Evolutionary conservation across 2,329 filamentous ascomycete species (phyloP).

Genomic region (Fusarium humuli): DNA sequence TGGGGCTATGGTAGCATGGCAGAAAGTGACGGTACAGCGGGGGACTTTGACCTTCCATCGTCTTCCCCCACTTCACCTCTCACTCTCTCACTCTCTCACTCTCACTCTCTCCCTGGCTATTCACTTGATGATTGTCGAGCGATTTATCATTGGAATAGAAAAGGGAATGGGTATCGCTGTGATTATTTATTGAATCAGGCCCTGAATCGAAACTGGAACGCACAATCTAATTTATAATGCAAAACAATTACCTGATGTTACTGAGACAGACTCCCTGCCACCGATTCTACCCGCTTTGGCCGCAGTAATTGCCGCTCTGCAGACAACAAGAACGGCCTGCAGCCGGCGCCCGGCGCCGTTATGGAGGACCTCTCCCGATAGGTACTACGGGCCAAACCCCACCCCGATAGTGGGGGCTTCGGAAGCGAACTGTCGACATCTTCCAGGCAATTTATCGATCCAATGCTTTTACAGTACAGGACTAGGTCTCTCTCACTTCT

Average conservation of each 20-base stretch:
- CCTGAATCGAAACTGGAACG: background rate
- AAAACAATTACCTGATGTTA: background rate
- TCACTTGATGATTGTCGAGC: background rate
- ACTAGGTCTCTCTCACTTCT: conserved; percentile 24
- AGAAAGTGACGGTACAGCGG: conserved; percentile 4
- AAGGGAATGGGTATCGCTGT: background rate
- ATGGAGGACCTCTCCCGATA: conserved; percentile 45
- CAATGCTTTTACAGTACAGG: background rate
- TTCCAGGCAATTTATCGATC: conserved; percentile 1
- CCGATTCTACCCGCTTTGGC: conserved; percentile 39
- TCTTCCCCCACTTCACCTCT: conserved; percentile 27
- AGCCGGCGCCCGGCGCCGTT: conserved; percentile 41
- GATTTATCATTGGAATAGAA: background rate
- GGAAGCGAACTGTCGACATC: conserved; percentile 32
- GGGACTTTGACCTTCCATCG: conserved; percentile 29
- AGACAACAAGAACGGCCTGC: conserved; percentile 29
- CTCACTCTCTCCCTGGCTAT: background rate
- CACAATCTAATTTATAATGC: background rate
- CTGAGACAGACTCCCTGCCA: background rate
- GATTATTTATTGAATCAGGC: no score
- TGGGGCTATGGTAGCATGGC: conserved; percentile 19
- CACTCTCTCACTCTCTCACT: background rate
- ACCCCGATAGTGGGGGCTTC: conserved; percentile 42
- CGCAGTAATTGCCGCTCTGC: conserved; percentile 26
- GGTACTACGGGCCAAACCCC: conserved; percentile 38